These are phyloP conservation scores for Serendipita vermifera DNA, from an alignment of 768 basidiomycete genomes.

Conservation along the genomic window DNA sequence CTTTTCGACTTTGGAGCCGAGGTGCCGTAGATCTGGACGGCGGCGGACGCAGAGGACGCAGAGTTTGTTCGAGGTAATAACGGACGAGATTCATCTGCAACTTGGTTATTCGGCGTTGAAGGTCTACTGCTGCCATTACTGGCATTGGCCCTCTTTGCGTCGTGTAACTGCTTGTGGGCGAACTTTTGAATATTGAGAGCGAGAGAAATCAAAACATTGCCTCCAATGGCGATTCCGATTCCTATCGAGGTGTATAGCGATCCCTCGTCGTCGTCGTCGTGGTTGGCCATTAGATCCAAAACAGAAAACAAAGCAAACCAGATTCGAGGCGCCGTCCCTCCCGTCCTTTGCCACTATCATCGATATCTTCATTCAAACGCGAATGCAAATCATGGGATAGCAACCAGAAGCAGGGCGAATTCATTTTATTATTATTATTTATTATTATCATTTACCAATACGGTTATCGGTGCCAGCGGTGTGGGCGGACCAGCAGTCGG, in stretches of 20 bases:
- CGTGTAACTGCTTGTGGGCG: constrained; percentile 48
- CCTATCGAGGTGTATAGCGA: constrained; percentile 48
- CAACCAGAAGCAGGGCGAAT: too few species aligned
- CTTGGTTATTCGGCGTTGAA: background rate
- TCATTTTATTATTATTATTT: too few species aligned
- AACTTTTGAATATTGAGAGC: constrained; percentile 90
- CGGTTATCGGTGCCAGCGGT: too few species aligned
- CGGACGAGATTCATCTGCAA: background rate
- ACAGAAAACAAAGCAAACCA: constrained; percentile 1
- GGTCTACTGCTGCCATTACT: constrained; percentile 13
- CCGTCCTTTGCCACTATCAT: too few species aligned
- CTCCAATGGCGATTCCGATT: constrained; percentile 67
- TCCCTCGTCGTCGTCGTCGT: background rate
- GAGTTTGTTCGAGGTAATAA: background rate
- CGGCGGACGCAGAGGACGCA: background rate
- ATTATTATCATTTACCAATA: too few species aligned
- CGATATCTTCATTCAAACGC: too few species aligned
- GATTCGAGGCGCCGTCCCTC: too few species aligned
- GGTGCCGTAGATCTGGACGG: background rate
- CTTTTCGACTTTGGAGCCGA: background rate
- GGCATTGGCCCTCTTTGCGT: constrained; percentile 31
- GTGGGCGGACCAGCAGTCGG: too few species aligned
- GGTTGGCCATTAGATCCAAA: background rate
- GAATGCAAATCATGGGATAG: too few species aligned
- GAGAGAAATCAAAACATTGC: constrained; percentile 79